Conservation (phyloP, 2,329 filamentous ascomycete genomes). For the Fusarium anguioides region DNA sequence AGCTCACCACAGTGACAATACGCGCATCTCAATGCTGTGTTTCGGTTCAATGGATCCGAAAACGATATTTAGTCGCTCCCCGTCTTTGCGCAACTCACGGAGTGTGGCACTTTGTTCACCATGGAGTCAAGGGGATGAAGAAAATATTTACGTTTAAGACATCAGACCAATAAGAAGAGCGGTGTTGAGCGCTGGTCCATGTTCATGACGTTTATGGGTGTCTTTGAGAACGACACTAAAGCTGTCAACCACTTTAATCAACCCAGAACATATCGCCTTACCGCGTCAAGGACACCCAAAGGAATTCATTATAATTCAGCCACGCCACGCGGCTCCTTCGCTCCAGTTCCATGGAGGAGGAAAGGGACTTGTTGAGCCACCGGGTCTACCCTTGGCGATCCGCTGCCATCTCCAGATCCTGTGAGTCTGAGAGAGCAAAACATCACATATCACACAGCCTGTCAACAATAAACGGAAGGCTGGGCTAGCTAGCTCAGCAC, state of each 20-base stretch:
- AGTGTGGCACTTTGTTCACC: slow-evolving; percentile 5
- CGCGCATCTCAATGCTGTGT: slow-evolving; percentile 7
- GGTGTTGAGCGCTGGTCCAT: not conserved
- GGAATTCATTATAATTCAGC: slow-evolving; percentile 22
- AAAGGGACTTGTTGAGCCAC: slow-evolving; percentile 14
- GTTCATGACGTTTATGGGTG: not conserved
- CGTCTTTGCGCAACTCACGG: slow-evolving; percentile 18
- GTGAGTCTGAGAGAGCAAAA: not conserved
- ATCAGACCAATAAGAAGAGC: slow-evolving; percentile 24
- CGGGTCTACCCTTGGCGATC: slow-evolving; percentile 8
- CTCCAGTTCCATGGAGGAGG: slow-evolving; percentile 20
- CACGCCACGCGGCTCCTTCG: slow-evolving; percentile 26
- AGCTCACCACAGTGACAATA: slow-evolving; percentile 15
- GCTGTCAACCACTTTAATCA: slow-evolving; percentile 2
- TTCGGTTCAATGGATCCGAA: slow-evolving; percentile 9
- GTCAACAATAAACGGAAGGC: not conserved
- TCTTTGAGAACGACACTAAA: slow-evolving; percentile 13
- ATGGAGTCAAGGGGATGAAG: slow-evolving; percentile 26
- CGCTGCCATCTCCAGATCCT: not conserved
- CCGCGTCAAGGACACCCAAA: not conserved
- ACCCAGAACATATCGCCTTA: slow-evolving; percentile 7
- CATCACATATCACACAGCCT: not conserved
- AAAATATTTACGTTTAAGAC: slow-evolving; percentile 21
- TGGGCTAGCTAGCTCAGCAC: not conserved
- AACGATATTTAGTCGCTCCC: not conserved